Conservation (phyloP, 1,139 yeast genomes). For the Taphrina betulina region DNA sequence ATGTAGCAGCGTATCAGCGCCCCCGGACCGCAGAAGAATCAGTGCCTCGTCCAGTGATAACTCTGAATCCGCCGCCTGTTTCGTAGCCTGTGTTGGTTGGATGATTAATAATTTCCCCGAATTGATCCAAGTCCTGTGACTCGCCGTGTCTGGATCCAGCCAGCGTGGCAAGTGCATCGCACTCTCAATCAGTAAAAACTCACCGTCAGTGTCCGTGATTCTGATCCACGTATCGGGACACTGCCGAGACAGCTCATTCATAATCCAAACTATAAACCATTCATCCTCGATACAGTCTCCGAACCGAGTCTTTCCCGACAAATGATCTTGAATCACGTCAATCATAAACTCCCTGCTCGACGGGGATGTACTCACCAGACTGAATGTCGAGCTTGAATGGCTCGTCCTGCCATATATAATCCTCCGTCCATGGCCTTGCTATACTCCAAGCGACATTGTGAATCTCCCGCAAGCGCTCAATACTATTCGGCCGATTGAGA, state of each 20-base stretch:
- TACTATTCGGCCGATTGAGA: neutral
- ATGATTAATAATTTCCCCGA: constrained; percentile 40
- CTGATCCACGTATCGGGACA: constrained; percentile 49
- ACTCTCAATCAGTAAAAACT: constrained; percentile 55
- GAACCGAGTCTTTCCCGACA: constrained; percentile 43
- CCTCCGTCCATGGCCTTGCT: constrained; percentile 32
- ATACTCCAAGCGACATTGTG: constrained; percentile 21
- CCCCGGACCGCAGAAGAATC: constrained; percentile 10
- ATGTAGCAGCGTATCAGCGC: constrained; percentile 1
- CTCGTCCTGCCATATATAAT: constrained; percentile 42
- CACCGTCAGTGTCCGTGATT: constrained; percentile 58
- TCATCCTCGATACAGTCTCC: constrained; percentile 53
- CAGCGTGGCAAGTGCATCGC: constrained; percentile 51
- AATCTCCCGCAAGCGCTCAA: constrained; percentile 17
- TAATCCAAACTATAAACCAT: constrained; percentile 49
- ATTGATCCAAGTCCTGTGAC: constrained; percentile 46
- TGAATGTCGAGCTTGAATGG: constrained; percentile 33
- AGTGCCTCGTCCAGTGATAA: constrained; percentile 34
- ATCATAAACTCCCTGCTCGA: too few species aligned
- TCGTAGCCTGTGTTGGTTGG: constrained; percentile 34
- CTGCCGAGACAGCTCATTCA: constrained; percentile 46
- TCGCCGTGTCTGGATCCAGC: constrained; percentile 48
- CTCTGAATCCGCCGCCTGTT: constrained; percentile 3
- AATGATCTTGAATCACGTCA: too few species aligned
- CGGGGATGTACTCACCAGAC: too few species aligned